Conservation (phyloP, 2,329 filamentous ascomycete species). For the Ascosphaera apis region DNA sequence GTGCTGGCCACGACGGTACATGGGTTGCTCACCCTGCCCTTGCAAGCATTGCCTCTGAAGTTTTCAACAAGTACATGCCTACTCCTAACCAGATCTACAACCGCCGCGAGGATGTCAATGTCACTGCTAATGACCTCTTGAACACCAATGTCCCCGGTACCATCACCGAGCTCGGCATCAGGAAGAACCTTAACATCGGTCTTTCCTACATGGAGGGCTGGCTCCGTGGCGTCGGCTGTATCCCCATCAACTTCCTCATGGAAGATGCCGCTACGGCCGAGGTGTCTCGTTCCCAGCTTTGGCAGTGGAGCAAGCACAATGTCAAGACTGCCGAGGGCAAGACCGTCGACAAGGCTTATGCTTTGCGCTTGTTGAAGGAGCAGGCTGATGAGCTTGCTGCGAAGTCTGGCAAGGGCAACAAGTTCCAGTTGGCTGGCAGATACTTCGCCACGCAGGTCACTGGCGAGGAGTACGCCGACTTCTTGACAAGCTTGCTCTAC, state of each 20-base stretch:
- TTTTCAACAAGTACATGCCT: constrained; percentile 98
- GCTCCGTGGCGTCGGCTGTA: constrained; percentile 82
- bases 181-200: constrained; percentile 93
- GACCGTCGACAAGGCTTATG: constrained; percentile 79
- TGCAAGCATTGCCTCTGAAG: constrained; percentile 62
- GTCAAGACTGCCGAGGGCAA: constrained; percentile 68
- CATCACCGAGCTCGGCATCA: constrained; percentile 83
- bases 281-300: constrained; percentile 80
- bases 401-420: constrained; percentile 68
- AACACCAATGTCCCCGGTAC: constrained; percentile 95
- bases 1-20: constrained; percentile 85
- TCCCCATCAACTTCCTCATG: constrained; percentile 96
- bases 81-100: constrained; percentile 90
- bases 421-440: constrained; percentile 70
- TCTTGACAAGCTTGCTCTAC: constrained; percentile 74
- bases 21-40: constrained; percentile 96
- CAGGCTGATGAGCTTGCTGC: constrained; percentile 51
- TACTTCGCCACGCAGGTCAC: constrained; percentile 89
- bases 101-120: constrained; percentile 68
- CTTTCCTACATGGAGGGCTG: constrained; percentile 98
- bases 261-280: constrained; percentile 95
- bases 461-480: constrained; percentile 93
- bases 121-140: constrained; percentile 71
- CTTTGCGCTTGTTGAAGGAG: constrained; percentile 67
- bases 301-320: constrained; percentile 73